phyloP scores from a whole-genome alignment of 1,284 basidiomycete species.

The Microbotryum silenes-acaulis region DNA sequence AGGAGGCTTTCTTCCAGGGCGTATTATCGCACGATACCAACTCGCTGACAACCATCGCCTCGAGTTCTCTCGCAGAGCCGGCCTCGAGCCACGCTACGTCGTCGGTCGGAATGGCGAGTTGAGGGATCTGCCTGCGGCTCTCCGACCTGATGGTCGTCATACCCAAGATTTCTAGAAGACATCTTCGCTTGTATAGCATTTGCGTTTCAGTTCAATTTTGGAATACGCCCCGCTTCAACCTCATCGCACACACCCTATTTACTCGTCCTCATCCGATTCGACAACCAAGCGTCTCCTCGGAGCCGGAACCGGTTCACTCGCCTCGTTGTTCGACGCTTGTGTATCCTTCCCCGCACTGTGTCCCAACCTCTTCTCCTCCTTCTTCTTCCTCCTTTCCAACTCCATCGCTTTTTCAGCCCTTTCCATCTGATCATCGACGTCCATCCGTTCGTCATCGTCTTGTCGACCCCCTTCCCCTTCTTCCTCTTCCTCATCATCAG shows the following conservation, averaged over 20 bases:
- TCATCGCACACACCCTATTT: too few relatives aligned
- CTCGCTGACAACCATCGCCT: too few relatives aligned
- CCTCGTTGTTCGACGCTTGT: constrained; percentile 5
- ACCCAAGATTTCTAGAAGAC: too few relatives aligned
- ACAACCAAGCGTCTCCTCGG: constrained; percentile 15
- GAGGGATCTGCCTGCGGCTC: constrained; percentile 23
- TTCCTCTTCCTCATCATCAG: constrained; percentile 5
- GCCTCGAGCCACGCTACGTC: constrained; percentile 18
- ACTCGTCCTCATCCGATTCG: constrained; percentile 27
- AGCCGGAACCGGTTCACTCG: constrained; percentile 5
- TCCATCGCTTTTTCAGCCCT: constrained; percentile 37
- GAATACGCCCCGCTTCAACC: too few relatives aligned
- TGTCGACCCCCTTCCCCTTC: constrained; percentile 13
- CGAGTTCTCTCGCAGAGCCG: constrained; percentile 1
- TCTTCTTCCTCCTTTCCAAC: constrained; percentile 31
- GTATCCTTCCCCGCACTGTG: constrained; percentile 21
- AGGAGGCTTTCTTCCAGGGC: neutral
- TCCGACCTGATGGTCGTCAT: neutral
- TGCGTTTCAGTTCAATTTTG: too few relatives aligned
- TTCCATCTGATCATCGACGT: constrained; percentile 35
- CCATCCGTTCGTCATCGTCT: constrained; percentile 29
- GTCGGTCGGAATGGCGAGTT: constrained; percentile 18
- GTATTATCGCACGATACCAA: neutral
- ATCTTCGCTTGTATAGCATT: too few relatives aligned
- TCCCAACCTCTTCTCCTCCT: constrained; percentile 24